Conservation (phyloP, 1,139 yeast genomes). For the Eremothecium coryli region DNA sequence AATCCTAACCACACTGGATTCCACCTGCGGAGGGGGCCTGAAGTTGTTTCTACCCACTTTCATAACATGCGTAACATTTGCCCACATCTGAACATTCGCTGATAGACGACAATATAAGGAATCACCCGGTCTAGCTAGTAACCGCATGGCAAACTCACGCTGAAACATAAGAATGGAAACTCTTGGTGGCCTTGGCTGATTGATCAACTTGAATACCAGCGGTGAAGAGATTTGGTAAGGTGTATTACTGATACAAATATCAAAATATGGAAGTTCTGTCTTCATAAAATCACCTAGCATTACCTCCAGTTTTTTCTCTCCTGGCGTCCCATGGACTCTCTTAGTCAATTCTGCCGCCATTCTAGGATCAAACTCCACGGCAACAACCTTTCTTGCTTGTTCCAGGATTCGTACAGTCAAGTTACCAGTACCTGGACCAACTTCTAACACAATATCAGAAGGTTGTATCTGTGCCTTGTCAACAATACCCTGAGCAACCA, state of each 20-base stretch:
- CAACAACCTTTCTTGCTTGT: conserved; percentile 76
- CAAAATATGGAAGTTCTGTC: conserved; percentile 89
- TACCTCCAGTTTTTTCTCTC: conserved; percentile 82
- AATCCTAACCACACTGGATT: conserved; percentile 87
- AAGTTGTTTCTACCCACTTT: conserved; percentile 95
- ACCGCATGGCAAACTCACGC: conserved; percentile 88
- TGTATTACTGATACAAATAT: conserved; percentile 91
- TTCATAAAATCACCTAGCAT: conserved; percentile 93
- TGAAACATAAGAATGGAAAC: conserved; percentile 96
- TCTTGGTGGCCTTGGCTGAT: conserved; percentile 90
- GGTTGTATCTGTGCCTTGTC: conserved; percentile 93
- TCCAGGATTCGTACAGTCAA: conserved; percentile 87
- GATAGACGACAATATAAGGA: conserved; percentile 82
- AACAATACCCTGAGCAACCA: conserved; percentile 95
- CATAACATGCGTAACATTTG: conserved; percentile 95
- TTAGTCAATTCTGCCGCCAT: conserved; percentile 98
- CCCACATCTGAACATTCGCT: conserved; percentile 99
- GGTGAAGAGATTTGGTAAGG: conserved; percentile 98
- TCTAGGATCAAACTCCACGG: conserved; percentile 97
- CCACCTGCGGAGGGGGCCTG: conserved; percentile 98
- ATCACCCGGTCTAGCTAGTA: conserved; percentile 94
- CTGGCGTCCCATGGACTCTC: conserved; percentile 94
- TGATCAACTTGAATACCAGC: conserved; percentile 80
- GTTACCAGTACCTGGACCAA: conserved; percentile 99
- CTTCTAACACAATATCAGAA: conserved; percentile 86